Evolutionary conservation across 306 rosid species (phyloP).

Genomic region (Begonia masoniana): DNA sequence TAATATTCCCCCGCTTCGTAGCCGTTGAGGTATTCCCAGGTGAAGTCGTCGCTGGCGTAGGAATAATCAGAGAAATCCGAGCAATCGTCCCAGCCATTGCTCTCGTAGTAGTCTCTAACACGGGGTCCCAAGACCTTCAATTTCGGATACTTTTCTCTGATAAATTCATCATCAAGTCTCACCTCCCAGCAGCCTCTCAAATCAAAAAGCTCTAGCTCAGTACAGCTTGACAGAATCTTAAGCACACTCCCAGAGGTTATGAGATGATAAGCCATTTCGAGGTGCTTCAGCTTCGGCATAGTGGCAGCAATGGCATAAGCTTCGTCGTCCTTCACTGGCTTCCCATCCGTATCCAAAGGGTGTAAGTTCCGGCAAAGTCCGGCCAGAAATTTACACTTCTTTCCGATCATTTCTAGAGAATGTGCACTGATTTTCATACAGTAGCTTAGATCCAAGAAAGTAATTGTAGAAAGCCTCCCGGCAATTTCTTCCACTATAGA

Average conservation of each 20-base stretch:
- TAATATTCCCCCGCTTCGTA: slow-evolving; percentile 33
- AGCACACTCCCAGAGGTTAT: slow-evolving; percentile 51
- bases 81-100: slow-evolving; percentile 66
- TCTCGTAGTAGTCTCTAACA: slow-evolving; percentile 43
- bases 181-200: slow-evolving; percentile 97
- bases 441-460: slow-evolving; percentile 94
- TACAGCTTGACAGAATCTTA: slow-evolving; percentile 49
- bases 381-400: slow-evolving; percentile 65
- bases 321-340: slow-evolving; percentile 68
- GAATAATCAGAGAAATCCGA: slow-evolving; percentile 58
- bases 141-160: slow-evolving; percentile 51
- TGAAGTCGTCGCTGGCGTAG: slow-evolving; percentile 24
- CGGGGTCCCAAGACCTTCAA: slow-evolving; percentile 74
- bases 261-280: slow-evolving; percentile 85
- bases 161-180: slow-evolving; percentile 32
- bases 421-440: slow-evolving; percentile 50
- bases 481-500: slow-evolving; percentile 50
- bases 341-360: slow-evolving; percentile 74
- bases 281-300: slow-evolving; percentile 89
- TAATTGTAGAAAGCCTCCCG: slow-evolving; percentile 54
- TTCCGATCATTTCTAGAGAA: slow-evolving; percentile 67
- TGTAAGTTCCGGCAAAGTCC: slow-evolving; percentile 88
- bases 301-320: slow-evolving; percentile 78
- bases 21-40: slow-evolving; percentile 59
- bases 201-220: slow-evolving; percentile 66